Base-by-base conservation (phyloP, 73 alveolate genomes). In the Symbiodinium natans region DNA sequence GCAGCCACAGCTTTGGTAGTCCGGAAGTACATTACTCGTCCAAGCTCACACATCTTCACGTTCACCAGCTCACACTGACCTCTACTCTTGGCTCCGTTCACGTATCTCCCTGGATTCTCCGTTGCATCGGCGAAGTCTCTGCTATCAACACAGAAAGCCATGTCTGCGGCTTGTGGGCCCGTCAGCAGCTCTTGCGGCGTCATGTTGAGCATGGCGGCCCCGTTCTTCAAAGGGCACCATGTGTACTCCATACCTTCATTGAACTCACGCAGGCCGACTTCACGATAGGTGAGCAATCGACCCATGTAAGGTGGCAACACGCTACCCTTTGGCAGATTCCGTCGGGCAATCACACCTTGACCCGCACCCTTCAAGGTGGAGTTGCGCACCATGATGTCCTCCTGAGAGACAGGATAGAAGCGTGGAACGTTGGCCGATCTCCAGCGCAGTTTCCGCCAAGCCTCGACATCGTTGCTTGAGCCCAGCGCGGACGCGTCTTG, bases 361-460 rank as follows among this genome's bases (percentile, higher is more conserved):
- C 82, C 95, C 7, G 95, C 95, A 25, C 95, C 94, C 59, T 48
- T 33, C 95, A 88, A 31, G 34, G 95, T 88, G 74, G 95, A 88
- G 86, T 88, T 88, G 41, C 86, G 41, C 84, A 88, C 95, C 59
- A 25, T 23, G 73, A 88, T 23, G 41, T 88, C 93, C 93, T 86
- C 31, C 23, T 13, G 83, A 4, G 82, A 46, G 13, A 85, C 93
- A 3, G 93, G 93, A 33, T 29, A 43, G 93, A 85, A 85, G 40
- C 93, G 93, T 10, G 93, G 93, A 48, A 85, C 19, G 54, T 48
- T 46, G 4, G 93, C 93, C 10, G 93, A 85, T 15, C 82, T 31
- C 93, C 93, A 85, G 39, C 82, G 56, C 56, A 52, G 52, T 31
- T 29, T n/a, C n/a, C 38, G 83, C 82, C 52, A 52, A 33, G 21